Percentiles rank a stretch among this genome's conserved stretches.
These are phyloP conservation scores for Tylopilus cervinicoccineus DNA, from an alignment of 768 basidiomycete genomes.

Conservation along the genomic window DNA sequence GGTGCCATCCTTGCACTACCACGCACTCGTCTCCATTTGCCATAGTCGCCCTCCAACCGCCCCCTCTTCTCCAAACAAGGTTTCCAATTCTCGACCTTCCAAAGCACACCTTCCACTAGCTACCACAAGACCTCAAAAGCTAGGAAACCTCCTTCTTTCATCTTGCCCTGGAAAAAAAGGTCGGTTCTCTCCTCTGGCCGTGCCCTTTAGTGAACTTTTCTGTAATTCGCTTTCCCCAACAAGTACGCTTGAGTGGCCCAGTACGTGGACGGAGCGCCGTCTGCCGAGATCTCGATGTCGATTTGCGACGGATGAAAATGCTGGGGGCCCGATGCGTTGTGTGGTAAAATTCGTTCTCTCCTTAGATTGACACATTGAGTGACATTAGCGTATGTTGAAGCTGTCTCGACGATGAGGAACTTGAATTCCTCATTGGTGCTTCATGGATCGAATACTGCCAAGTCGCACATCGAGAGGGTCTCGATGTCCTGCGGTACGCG, in stretches of 20 bases:
- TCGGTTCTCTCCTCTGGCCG: slow-evolving; percentile 21
- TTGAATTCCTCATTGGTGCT: slow-evolving; percentile 73
- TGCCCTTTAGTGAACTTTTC: not conserved
- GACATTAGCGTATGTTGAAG: slow-evolving; percentile 34
- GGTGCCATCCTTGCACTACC: not conserved
- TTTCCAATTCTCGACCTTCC: slow-evolving; percentile 9
- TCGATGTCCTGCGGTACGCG: slow-evolving; percentile 75
- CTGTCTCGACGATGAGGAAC: slow-evolving; percentile 82
- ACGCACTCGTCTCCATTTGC: not conserved
- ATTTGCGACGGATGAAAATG: slow-evolving; percentile 69
- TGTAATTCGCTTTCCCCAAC: not conserved
- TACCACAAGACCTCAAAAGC: slow-evolving; percentile 23
- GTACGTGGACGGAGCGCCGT: slow-evolving; percentile 77
- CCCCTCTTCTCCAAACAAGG: slow-evolving; percentile 15
- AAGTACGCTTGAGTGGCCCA: slow-evolving; percentile 72
- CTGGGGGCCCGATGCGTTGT: slow-evolving; percentile 78
- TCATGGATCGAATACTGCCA: slow-evolving; percentile 76
- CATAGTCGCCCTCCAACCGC: slow-evolving; percentile 17
- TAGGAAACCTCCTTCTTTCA: slow-evolving; percentile 87
- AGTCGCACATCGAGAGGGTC: slow-evolving; percentile 55
- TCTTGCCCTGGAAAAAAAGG: slow-evolving; percentile 97
- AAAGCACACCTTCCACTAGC: slow-evolving; percentile 6
- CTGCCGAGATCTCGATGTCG: slow-evolving; percentile 74
- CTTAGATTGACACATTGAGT: not conserved
- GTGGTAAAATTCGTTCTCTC: slow-evolving; percentile 45